Evolutionary conservation across 495 filamentous ascomycete species (phyloP).

Genomic region (Neurospora pannonica): DNA sequence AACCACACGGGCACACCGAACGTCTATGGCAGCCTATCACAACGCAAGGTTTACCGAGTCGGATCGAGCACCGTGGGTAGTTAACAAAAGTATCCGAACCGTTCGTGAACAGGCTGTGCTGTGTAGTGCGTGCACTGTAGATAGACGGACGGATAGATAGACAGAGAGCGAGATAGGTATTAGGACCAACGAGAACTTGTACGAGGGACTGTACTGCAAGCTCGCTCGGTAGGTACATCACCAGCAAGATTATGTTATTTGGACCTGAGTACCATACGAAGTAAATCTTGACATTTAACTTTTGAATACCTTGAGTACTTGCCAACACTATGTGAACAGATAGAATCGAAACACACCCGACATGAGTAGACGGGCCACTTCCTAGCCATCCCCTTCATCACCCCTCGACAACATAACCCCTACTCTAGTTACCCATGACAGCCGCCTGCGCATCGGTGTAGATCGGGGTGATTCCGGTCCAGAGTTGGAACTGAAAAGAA

Average conservation of each 20-base stretch:
- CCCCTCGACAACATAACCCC: background rate
- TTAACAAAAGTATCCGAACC: background rate
- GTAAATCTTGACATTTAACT: background rate
- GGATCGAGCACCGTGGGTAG: background rate
- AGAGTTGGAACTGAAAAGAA: slow-evolving; percentile 52
- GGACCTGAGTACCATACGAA: background rate
- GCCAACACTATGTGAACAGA: background rate
- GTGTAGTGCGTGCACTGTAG: background rate
- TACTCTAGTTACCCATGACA: slow-evolving; percentile 27
- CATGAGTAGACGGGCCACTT: background rate
- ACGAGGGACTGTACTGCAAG: too few species aligned
- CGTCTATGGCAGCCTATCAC: background rate
- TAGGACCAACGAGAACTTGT: background rate
- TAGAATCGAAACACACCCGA: background rate
- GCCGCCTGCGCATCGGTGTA: slow-evolving; percentile 53
- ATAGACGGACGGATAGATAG: background rate
- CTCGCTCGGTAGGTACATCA: too few species aligned
- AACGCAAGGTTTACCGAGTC: background rate
- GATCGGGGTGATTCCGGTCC: slow-evolving; percentile 67
- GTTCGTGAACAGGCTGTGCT: background rate
- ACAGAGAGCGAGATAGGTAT: background rate
- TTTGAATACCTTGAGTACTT: background rate
- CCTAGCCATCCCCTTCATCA: background rate
- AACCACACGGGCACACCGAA: background rate
- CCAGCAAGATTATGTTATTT: too few species aligned